Percentiles rank a stretch among this genome's conserved stretches.
Conservation (phyloP, 177 flowering plant species). For the Vitis hybrid region DNA sequence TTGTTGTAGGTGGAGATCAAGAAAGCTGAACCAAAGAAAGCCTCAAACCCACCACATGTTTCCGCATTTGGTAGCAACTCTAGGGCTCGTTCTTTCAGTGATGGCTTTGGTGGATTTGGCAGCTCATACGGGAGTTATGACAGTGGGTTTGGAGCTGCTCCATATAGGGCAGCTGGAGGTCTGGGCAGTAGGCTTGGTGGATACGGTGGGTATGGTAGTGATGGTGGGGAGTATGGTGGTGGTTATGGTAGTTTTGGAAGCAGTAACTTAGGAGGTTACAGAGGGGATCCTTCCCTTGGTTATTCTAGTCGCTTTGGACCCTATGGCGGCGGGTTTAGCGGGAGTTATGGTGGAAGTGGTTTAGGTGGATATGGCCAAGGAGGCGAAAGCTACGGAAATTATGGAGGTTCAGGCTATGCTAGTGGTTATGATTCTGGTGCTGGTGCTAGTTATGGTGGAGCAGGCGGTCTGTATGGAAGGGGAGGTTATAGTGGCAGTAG, state of each 20-base stretch:
- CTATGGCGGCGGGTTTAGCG: too few relatives aligned
- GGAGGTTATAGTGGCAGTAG: conserved; percentile 67
- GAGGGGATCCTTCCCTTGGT: too few relatives aligned
- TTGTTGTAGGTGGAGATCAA: conserved; percentile 71
- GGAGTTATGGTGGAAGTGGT: conserved; percentile 24
- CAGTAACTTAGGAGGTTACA: too few relatives aligned
- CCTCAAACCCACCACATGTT: conserved; percentile 40
- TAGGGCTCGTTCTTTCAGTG: conserved; percentile 41
- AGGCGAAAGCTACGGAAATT: conserved; percentile 24
- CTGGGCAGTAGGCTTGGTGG: conserved; percentile 20
- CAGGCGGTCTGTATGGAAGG: conserved; percentile 68
- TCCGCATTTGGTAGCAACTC: conserved; percentile 47
- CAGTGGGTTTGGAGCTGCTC: conserved; percentile 36
- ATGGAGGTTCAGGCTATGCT: conserved; percentile 52
- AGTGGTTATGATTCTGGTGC: conserved; percentile 68
- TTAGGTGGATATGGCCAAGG: conserved; percentile 18
- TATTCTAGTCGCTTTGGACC: too few relatives aligned
- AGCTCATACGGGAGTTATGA: too few relatives aligned
- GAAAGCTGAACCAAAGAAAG: conserved; percentile 78
- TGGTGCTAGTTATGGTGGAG: conserved; percentile 64
- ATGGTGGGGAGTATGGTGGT: conserved; percentile 39
- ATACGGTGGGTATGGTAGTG: conserved; percentile 26
- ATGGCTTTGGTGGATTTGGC: too few relatives aligned
- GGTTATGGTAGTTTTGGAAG: conserved; percentile 47
- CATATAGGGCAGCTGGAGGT: conserved; percentile 26